Conservation (phyloP, 2,329 filamentous ascomycete genomes). For the Ceratocystis harringtonii region DNA sequence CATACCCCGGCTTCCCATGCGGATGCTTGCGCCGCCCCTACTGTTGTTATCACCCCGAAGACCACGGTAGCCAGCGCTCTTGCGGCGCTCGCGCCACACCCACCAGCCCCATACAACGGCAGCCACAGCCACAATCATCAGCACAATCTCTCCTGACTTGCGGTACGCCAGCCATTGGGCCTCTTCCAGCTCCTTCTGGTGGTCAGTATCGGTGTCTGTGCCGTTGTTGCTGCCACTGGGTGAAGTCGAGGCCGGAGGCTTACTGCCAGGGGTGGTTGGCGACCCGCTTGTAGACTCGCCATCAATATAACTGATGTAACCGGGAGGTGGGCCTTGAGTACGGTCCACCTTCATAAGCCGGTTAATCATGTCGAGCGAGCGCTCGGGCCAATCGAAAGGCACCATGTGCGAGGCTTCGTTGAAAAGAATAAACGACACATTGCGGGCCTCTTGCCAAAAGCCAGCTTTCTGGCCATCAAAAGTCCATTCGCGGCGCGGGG, state of each 20-base stretch:
- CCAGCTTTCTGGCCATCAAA: slow-evolving; percentile 81
- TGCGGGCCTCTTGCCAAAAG: slow-evolving; percentile 87
- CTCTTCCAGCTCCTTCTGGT: slow-evolving; percentile 57
- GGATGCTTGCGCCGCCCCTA: slow-evolving; percentile 21
- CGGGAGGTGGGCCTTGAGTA: slow-evolving; percentile 63
- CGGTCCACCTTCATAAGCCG: slow-evolving; percentile 92
- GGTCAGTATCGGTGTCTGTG: slow-evolving; percentile 42
- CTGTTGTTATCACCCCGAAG: slow-evolving; percentile 27
- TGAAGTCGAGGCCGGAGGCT: slow-evolving; percentile 40
- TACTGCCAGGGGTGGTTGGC: slow-evolving; percentile 47
- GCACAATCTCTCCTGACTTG: slow-evolving; percentile 69
- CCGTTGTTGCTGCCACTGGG: slow-evolving; percentile 37
- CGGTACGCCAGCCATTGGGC: slow-evolving; percentile 83
- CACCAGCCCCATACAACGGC: slow-evolving; percentile 62
- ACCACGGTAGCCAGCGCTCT: slow-evolving; percentile 39
- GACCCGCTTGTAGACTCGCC: slow-evolving; percentile 43
- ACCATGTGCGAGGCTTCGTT: slow-evolving; percentile 98
- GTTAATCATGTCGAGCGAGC: slow-evolving; percentile 89
- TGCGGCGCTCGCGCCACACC: slow-evolving; percentile 47
- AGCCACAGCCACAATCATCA: slow-evolving; percentile 64
- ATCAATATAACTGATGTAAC: slow-evolving; percentile 49
- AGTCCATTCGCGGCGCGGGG: slow-evolving; percentile 83
- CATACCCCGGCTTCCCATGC: slow-evolving; percentile 20
- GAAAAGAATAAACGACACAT: slow-evolving; percentile 89
- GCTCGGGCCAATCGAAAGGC: slow-evolving; percentile 78